Evolutionary conservation across 2,329 filamentous ascomycete genomes (phyloP), one percentile per base, ranked within the genome.

Genomic region (Penicillium decumbens): DNA sequence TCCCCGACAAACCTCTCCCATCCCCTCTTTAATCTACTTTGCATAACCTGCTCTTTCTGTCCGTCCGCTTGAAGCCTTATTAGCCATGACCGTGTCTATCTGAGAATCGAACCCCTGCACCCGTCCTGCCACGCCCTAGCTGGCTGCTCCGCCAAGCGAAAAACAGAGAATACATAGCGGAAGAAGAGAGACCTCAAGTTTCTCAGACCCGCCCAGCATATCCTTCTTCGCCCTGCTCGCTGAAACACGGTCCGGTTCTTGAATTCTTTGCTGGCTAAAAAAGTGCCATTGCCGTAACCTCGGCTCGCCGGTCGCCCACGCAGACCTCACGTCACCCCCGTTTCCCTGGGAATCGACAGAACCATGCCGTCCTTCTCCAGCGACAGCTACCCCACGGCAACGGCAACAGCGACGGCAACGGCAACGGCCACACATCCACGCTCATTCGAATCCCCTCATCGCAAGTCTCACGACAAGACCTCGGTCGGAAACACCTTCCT

Each of bases 401-500:
- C 55, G 18, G 43, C 20, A 23, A 62, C 65, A 37, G 56, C 53
- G 8, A 57, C 55, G 18, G 43, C 38, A 25, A 40, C 61, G 39
- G 62, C 67, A n/a, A 66, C 65, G 18, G 59, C 64, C 32, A 67
- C 65, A 33, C 67, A 68, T 45, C 65, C 61, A 57, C 68, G 65
- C 42, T 64, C 72, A 32, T 69, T 74, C 41, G 73, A 74, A 47
- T 66, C 71, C 33, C 56, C 64, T 28, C 63, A 69, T 25, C 68
- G 69, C 20, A 75, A 75, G 62, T 67, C 70, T 32, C 63, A 72
- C 59, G 73, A 76, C 43, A 75, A 73, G 56, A 62, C 64, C 38
- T 63, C 74, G 27, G 65, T 73, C 29, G 69, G 72, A 47, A 74
- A 74, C 55, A 70, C 74, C 29, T 75, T 76, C 58, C 60, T 75